Base-by-base conservation (phyloP, 805 yeast genomes). In the Diddensiella santjacobensis region DNA sequence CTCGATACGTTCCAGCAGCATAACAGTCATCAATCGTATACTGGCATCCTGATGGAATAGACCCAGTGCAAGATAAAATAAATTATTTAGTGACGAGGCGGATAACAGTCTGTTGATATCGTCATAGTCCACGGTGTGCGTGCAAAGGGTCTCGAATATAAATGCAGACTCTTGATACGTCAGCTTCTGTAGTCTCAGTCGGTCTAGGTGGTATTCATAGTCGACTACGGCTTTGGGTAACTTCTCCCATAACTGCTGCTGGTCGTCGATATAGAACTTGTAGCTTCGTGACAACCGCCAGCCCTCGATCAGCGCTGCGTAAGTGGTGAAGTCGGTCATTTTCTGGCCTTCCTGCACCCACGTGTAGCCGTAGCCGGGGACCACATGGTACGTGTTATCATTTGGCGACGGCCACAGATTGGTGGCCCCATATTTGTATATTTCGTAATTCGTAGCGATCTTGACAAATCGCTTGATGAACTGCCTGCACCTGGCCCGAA, bases 331-430 rank as follows among this genome's bases (percentile, higher is more conserved):
- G 44, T 61, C 67, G 38, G 40, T 46, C n/a, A 41, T 44, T 37
- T 51, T 53, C 23, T 56, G 58, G 6, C 42, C 44, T 15, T 60
- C 65, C 30, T 49, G 51, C n/a, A 55, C 37, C 67, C 66, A 65
- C 15, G 53, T 55, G 42, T 58, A 62, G n/a, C 69, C 69, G 45
- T 60, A 59, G 4, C 62, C 63, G 6, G 59, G 59, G 3, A 62
- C 48, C 23, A 54, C 58, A 13, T 29, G 22, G 42, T 48, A 59
- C 31, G 44, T 37, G 13, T 53, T 42, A 37, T 53, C 53, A 15
- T 29, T 48, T 6, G 47, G 26, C 4, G 26, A 23, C 2, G 60
- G 59, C 58, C 58, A 52, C 33, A 56, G 47, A 30, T 50, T 49
- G 4, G 58, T 49, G 20, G 51, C 44, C n/a, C 58, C 59, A 44